Evolutionary conservation across 495 filamentous ascomycete species (phyloP).

Genomic region (Aspergillus nanangensis): DNA sequence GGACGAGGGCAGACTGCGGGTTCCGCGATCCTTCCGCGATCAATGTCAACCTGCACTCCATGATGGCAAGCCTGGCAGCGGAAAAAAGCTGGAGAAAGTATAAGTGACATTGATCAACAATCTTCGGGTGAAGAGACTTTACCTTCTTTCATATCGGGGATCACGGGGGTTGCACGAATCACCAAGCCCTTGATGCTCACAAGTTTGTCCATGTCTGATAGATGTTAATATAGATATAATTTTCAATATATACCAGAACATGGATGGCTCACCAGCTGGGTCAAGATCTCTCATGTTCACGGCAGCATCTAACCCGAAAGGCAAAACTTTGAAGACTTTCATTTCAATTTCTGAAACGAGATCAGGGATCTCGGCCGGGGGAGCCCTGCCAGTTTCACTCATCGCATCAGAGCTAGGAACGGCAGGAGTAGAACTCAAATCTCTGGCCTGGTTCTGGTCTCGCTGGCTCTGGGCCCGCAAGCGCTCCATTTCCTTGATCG

Average conservation of each 20-base stretch:
- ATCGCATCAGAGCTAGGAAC: conserved; percentile 72
- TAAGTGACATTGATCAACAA: neutral
- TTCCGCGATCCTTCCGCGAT: conserved; percentile 93
- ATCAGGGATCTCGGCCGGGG: conserved; percentile 48
- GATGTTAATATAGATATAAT: conserved; percentile 13
- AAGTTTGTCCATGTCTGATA: conserved; percentile 86
- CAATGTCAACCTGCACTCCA: conserved; percentile 83
- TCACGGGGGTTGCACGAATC: conserved; percentile 91
- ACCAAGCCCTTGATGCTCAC: conserved; percentile 95
- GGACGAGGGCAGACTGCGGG: conserved; percentile 83
- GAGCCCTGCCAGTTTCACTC: conserved; percentile 28
- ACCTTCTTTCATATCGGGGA: conserved; percentile 95
- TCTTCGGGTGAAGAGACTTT: conserved; percentile 9
- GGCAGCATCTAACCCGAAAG: conserved; percentile 80
- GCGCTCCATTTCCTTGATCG: conserved; percentile 73
- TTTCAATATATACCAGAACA: too few relatives aligned
- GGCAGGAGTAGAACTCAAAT: conserved; percentile 67
- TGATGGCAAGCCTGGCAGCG: conserved; percentile 89
- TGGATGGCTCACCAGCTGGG: conserved; percentile 55
- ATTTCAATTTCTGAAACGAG: conserved; percentile 61
- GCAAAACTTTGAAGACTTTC: conserved; percentile 78
- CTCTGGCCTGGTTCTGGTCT: conserved; percentile 34
- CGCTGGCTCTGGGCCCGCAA: conserved; percentile 55
- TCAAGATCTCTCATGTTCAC: conserved; percentile 95
- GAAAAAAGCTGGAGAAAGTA: conserved; percentile 66